Percentiles rank a stretch among this genome's conserved stretches.
These are phyloP conservation scores for Mariannaea elegans DNA, from an alignment of 2,329 filamentous ascomycete genomes.

Conservation along the genomic window DNA sequence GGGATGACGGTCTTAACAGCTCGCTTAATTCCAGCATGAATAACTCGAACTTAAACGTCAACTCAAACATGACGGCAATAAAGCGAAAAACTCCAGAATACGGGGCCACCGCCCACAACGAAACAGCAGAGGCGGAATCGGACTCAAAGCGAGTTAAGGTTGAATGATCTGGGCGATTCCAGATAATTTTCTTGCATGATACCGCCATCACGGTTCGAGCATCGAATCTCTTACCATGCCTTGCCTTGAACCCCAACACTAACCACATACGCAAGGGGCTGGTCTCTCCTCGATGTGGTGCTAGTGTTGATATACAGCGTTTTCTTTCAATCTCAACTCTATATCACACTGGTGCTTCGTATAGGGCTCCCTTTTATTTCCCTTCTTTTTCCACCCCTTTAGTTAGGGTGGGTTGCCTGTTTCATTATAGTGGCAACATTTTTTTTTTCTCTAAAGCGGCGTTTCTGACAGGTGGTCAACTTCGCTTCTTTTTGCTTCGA, in stretches of 20 bases:
- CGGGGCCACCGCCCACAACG: constrained; percentile 50
- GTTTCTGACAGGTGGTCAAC: constrained; percentile 17
- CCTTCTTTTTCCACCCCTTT: constrained; percentile 4
- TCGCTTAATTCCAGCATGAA: constrained; percentile 19
- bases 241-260: constrained; percentile 21
- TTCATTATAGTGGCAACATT: constrained; percentile 1
- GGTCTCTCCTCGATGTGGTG: constrained; percentile 30
- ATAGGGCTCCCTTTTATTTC: neutral
- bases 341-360: neutral
- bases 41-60: constrained; percentile 34
- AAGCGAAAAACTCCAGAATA: constrained; percentile 68
- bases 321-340: neutral
- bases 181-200: constrained; percentile 12
- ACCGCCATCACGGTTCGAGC: neutral
- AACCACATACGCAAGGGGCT: constrained; percentile 25
- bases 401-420: neutral
- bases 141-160: constrained; percentile 65
- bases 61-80: constrained; percentile 35
- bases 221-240: neutral
- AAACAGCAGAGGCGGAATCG: constrained; percentile 52
- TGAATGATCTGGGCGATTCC: constrained; percentile 46
- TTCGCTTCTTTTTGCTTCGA: constrained; percentile 20
- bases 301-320: constrained; percentile 16
- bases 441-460: constrained; percentile 13
- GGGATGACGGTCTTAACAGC: constrained; percentile 57